phyloP scores from a whole-genome alignment of 73 alveolate species.

The Blepharisma stoltei region DNA sequence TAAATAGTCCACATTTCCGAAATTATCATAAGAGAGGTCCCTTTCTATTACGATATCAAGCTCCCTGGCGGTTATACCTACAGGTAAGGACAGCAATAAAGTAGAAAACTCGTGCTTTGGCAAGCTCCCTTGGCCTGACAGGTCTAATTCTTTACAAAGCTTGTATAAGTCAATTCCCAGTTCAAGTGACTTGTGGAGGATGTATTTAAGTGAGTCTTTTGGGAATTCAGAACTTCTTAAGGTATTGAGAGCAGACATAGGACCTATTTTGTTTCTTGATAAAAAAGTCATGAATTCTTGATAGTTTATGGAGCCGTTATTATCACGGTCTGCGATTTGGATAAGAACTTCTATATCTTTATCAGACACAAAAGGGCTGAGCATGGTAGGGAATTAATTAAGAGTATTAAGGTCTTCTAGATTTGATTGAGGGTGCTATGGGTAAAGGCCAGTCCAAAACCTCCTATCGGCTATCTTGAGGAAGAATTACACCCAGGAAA shows the following conservation, averaged over 20 bases:
- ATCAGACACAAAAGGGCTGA: neutral
- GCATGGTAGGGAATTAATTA: too few relatives aligned
- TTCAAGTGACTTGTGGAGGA: conserved; percentile 39
- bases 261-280: conserved; percentile 10
- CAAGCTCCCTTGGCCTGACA: conserved; percentile 27
- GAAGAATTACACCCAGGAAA: too few relatives aligned
- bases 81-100: conserved; percentile 37
- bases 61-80: conserved; percentile 36
- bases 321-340: neutral
- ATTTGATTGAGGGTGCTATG: too few relatives aligned
- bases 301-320: neutral
- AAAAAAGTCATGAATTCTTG: neutral
- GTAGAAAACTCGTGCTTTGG: conserved; percentile 41
- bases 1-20: conserved; percentile 52
- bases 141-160: conserved; percentile 38
- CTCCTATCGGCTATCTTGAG: too few relatives aligned
- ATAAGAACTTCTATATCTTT: neutral
- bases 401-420: too few relatives aligned
- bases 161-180: conserved; percentile 41
- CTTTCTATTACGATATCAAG: conserved; percentile 42
- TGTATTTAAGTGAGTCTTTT: conserved; percentile 43
- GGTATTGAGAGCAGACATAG: neutral
- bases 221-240: neutral
- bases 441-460: too few relatives aligned
- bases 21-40: conserved; percentile 43